A percentile compares a stretch with the other conserved stretches of the same genome.
These are phyloP conservation scores for Pestalotiopsis sp. DNA, from an alignment of 2,329 filamentous ascomycete species.

Conservation along the genomic window DNA sequence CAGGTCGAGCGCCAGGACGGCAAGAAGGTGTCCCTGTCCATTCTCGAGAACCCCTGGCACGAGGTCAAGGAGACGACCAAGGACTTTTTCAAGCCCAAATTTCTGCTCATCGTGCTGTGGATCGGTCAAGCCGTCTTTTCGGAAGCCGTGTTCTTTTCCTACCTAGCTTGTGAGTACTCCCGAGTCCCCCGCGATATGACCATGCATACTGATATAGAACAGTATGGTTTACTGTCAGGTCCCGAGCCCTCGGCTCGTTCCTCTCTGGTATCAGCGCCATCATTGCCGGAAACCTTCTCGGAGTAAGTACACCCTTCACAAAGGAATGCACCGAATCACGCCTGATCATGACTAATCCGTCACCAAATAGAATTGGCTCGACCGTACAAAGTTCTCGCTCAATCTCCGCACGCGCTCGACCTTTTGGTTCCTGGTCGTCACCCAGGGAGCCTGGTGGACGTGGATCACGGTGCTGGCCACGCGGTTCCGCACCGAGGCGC, in stretches of 20 bases:
- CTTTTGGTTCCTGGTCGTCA: constrained; percentile 54
- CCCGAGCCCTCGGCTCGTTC: constrained; percentile 71
- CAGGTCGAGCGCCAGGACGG: constrained; percentile 69
- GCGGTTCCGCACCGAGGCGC: constrained; percentile 56
- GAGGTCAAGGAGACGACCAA: constrained; percentile 64
- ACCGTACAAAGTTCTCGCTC: constrained; percentile 56
- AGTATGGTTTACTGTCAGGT: constrained; percentile 71
- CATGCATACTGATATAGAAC: not conserved
- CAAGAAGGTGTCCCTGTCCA: constrained; percentile 59
- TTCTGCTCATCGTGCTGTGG: constrained; percentile 66
- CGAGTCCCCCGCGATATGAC: too few species aligned
- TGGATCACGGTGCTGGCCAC: constrained; percentile 71
- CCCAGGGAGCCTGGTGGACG: constrained; percentile 73
- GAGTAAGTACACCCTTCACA: constrained; percentile 41
- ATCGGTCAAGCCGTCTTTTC: constrained; percentile 73
- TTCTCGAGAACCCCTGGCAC: constrained; percentile 55
- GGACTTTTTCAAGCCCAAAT: constrained; percentile 62
- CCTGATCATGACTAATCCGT: not conserved
- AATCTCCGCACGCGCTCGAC: constrained; percentile 55
- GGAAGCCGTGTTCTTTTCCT: constrained; percentile 75
- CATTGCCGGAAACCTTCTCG: constrained; percentile 66
- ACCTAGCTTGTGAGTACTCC: constrained; percentile 46
- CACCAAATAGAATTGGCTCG: constrained; percentile 56
- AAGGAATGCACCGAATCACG: not conserved
- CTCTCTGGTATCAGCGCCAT: constrained; percentile 70